Base-by-base conservation (phyloP, 139 green algal genomes). In the Coelastrella sp. region DNA sequence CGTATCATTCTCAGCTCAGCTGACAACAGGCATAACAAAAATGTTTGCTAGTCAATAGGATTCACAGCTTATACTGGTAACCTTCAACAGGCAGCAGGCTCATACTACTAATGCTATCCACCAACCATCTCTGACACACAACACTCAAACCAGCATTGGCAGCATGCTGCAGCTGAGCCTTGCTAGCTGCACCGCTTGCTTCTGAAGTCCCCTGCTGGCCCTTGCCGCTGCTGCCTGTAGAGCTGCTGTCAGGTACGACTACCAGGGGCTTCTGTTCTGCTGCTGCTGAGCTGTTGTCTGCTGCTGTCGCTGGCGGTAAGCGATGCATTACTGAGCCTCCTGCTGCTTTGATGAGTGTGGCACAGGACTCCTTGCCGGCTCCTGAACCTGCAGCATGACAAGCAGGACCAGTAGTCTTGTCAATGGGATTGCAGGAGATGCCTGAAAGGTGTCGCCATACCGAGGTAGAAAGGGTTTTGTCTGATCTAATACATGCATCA, bases 41-140 rank as follows among this genome's bases (percentile, higher is more conserved):
- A 47, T 47, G 32, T 47, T 47, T 47, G 32, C 32, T 47, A 47
- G 32, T 47, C 32, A 47, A 47, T 47, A 1, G 32, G 32, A 47
- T 47, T 47, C 32, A 47, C 32, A 47, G 4, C 16, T n/a, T 76
- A 23, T 76, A 23, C 77, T 64, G 13, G 54, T 32, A 83, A 20
- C 77, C 77, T 8, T 61, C 54, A n/a, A 83, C 5, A n/a, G 32
- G 47, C 77, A 83, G 32, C 77, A 83, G 14, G 17, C 65, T 6
- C 81, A 87, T 87, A 58, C 14, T 61, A 58, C 81, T 87, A 5
- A 89, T 22, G 16, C 84, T 83, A 19, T 89, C 84, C 14, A 57
- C 23, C 14, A 89, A n/a, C 84, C 84, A 89, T 0, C 58, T 56
- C 56, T 81, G 71, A 82, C 7, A 22, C 68, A 89, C 4, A 32